These are phyloP conservation scores for Monosporozyma yasuniensis DNA, from an alignment of 805 yeast species.

Conservation along the genomic window DNA sequence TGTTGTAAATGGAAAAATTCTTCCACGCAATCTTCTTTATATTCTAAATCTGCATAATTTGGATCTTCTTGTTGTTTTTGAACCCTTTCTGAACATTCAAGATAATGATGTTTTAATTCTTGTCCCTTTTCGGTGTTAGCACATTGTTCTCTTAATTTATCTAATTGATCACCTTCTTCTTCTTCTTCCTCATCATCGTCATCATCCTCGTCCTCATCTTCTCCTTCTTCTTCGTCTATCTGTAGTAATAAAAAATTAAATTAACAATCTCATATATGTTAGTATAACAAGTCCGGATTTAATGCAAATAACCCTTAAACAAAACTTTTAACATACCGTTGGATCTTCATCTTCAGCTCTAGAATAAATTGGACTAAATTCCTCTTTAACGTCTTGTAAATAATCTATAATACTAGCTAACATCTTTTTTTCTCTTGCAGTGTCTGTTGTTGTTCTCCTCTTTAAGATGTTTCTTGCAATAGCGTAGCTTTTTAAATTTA, in stretches of 20 bases:
- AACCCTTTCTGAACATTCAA: constrained; percentile 93
- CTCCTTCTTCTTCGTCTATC: constrained; percentile 25
- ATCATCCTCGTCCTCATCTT: constrained; percentile 42
- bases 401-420: constrained; percentile 33
- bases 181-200: constrained; percentile 66
- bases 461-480: too few relatives aligned
- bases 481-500: too few relatives aligned
- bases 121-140: constrained; percentile 57
- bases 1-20: constrained; percentile 97
- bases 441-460: too few relatives aligned
- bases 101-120: constrained; percentile 76
- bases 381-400: constrained; percentile 63
- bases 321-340: not conserved
- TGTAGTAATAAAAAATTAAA: constrained; percentile 12
- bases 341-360: constrained; percentile 52
- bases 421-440: constrained; percentile 19
- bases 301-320: not conserved
- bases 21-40: constrained; percentile 97
- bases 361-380: constrained; percentile 69
- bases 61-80: constrained; percentile 77
- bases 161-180: constrained; percentile 57
- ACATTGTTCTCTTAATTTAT: constrained; percentile 60
- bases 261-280: not conserved
- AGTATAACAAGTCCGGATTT: not conserved
- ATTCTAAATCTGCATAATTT: constrained; percentile 65